Evolutionary conservation across 2,329 filamentous ascomycete genomes (phyloP), one percentile per base, ranked within the genome.

Genomic region (Rhynchosporium secalis): DNA sequence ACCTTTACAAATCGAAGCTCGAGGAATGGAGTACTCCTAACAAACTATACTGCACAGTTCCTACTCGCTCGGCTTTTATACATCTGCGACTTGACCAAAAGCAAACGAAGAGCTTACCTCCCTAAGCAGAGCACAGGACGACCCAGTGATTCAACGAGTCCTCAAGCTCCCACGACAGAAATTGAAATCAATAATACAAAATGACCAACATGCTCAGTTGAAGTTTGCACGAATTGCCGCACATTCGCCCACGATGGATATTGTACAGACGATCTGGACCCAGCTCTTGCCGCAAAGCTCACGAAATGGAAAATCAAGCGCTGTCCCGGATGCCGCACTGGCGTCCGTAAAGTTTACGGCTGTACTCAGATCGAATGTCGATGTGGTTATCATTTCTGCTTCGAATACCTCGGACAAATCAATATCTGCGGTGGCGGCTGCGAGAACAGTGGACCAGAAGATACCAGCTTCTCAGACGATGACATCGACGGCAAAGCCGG

Each of bases 371-470:
- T 83, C 66, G 70, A 75, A 55, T 83, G 81, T 61, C 71, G 73
- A 13, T 83, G 81, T 60, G 79, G 80, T 12, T 78, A 78, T 8
- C 76, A 81, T 56, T 83, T 78, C 70, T 83, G 81, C 69, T 83
- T 78, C 75, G 66, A 68, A 7, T 83, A 81, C 60, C 60, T 72
- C 41, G 55, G 66, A 31, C 67, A 73, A 0, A 73, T 76, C 4
- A 69, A 76, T 5, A 10, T 51, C 1, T 68, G 64, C 47, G 54
- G 56, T 33, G 60, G 56, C 3, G 36, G 45, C 31, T 63, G 62
- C 31, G 70, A 70, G n/a, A 70, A 72, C 29, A 70, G 72, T 3
- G 63, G 69, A 38, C 65, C 70, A 31, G 70, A 73, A 28, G 72
- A 71, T 2, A 70, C 68, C 4, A 67, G 66, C 0, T 62, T 70